These are phyloP conservation scores for Scedosporium minutisporum DNA, from an alignment of 2,329 filamentous ascomycete species.

Conservation along the genomic window DNA sequence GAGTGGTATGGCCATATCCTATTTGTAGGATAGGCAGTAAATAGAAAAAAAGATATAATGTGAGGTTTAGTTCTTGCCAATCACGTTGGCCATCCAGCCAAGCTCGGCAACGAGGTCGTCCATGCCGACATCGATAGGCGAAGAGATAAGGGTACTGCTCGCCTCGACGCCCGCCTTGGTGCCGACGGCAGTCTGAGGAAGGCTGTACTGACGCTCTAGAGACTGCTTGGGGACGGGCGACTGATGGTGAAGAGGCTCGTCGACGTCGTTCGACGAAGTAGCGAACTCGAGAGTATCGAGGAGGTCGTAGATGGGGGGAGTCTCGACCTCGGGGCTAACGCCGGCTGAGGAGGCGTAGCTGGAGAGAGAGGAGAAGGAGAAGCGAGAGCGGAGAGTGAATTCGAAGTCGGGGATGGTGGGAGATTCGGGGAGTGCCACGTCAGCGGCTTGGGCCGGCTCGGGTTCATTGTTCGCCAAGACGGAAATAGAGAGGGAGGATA, in stretches of 20 bases:
- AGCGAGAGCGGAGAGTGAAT: slow-evolving; percentile 15
- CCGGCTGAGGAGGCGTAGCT: slow-evolving; percentile 25
- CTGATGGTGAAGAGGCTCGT: slow-evolving; percentile 19
- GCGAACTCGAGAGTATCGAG: slow-evolving; percentile 29
- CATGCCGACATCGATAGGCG: slow-evolving; percentile 26
- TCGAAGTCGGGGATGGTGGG: slow-evolving; percentile 7
- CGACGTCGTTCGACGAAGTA: slow-evolving; percentile 26
- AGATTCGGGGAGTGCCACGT: not conserved
- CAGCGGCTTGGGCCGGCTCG: not conserved
- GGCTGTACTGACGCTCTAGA: slow-evolving; percentile 29
- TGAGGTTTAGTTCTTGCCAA: slow-evolving; percentile 22
- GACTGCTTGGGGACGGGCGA: not conserved
- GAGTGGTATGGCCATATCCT: no score
- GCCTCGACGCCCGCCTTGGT: slow-evolving; percentile 11
- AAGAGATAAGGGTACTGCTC: slow-evolving; percentile 14
- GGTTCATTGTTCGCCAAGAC: slow-evolving; percentile 6
- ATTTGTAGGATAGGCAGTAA: no score
- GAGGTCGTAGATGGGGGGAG: slow-evolving; percentile 37
- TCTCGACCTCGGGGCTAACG: slow-evolving; percentile 30
- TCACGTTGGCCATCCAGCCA: slow-evolving; percentile 41
- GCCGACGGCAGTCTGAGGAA: slow-evolving; percentile 26
- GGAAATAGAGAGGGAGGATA: slow-evolving; percentile 16
- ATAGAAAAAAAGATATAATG: not conserved
- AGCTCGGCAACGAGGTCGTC: slow-evolving; percentile 36
- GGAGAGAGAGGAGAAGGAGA: slow-evolving; percentile 21